Conservation (phyloP, 2,329 filamentous ascomycete species). For the Nannizziopsis arthrosporioides region DNA sequence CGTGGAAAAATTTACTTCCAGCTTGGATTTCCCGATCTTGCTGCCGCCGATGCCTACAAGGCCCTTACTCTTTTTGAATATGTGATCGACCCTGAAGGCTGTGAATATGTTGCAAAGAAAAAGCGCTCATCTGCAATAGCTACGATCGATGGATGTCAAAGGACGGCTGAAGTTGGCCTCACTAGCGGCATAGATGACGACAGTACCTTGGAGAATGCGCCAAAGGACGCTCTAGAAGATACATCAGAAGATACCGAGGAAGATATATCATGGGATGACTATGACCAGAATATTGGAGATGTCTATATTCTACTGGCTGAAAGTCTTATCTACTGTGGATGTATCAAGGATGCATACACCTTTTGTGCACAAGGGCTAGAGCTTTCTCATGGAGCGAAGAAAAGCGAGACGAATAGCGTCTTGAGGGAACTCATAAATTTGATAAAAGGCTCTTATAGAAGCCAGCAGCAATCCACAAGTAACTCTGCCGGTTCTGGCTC, state of each 20-base stretch:
- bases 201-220: slow-evolving; percentile 21
- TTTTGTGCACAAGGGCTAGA: slow-evolving; percentile 27
- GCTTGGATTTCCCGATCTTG: slow-evolving; percentile 79
- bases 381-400: slow-evolving; percentile 15
- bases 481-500: neutral
- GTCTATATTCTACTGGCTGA: slow-evolving; percentile 30
- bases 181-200: slow-evolving; percentile 13
- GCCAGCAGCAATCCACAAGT: neutral
- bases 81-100: slow-evolving; percentile 53
- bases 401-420: slow-evolving; percentile 8
- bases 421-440: slow-evolving; percentile 23
- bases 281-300: slow-evolving; percentile 21
- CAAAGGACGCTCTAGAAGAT: slow-evolving; percentile 16
- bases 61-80: slow-evolving; percentile 81
- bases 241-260: slow-evolving; percentile 30
- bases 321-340: slow-evolving; percentile 29
- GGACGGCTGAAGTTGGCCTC: neutral
- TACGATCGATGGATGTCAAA: neutral
- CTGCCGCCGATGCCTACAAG: slow-evolving; percentile 78
- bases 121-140: slow-evolving; percentile 16
- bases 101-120: slow-evolving; percentile 64
- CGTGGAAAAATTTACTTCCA: slow-evolving; percentile 60
- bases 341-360: slow-evolving; percentile 32
- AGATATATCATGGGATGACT: slow-evolving; percentile 13
- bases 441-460: slow-evolving; percentile 21